phyloP scores from a whole-genome alignment of 2,329 filamentous ascomycete genomes.

The Corniculantispora saksenae region DNA sequence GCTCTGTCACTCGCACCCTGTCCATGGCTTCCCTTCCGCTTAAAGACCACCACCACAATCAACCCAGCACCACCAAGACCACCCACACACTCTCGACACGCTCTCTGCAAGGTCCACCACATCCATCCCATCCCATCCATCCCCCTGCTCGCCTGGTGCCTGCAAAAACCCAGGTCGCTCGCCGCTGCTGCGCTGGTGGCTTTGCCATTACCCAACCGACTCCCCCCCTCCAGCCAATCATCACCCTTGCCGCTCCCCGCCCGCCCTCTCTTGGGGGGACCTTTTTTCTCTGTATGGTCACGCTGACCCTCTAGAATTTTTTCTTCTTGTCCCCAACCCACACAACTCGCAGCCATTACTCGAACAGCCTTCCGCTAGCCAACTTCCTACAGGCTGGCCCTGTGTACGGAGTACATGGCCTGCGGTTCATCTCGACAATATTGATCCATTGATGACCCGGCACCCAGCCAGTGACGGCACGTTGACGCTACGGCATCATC shows the following conservation, averaged over 20 bases:
- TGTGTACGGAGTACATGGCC: too few relatives aligned
- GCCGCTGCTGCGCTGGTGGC: neutral
- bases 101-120: too few relatives aligned
- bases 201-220: constrained; percentile 16
- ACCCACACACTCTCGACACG: too few relatives aligned
- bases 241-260: neutral
- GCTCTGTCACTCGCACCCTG: neutral
- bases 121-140: neutral
- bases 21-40: neutral
- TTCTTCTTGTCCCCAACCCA: neutral
- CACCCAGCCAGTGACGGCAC: neutral
- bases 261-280: neutral
- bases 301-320: constrained; percentile 13
- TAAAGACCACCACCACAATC: too few relatives aligned
- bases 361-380: neutral
- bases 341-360: neutral
- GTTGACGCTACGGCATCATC: neutral
- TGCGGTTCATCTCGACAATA: too few relatives aligned
- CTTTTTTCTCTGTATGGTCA: constrained; percentile 5
- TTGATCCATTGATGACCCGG: neutral
- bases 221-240: constrained; percentile 10
- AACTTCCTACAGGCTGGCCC: too few relatives aligned
- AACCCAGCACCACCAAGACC: too few relatives aligned
- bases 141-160: too few relatives aligned
- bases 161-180: neutral